These are phyloP conservation scores for Blakeslea trispora DNA, from an alignment of 371 early-diverging fungal genomes.

Conservation along the genomic window DNA sequence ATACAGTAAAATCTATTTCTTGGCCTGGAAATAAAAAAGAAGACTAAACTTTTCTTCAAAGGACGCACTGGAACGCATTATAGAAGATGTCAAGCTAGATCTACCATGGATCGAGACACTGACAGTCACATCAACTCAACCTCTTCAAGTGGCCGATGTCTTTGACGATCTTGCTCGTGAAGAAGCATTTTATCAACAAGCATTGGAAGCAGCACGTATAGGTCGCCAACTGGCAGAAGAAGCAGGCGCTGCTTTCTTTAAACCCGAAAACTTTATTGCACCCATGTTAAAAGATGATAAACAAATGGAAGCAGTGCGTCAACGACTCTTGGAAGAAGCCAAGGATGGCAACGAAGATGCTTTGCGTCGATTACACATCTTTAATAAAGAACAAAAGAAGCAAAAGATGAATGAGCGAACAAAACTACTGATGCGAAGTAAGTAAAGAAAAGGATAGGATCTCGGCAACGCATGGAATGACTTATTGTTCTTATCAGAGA, in stretches of 20 bases:
- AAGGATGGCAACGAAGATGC: constrained; percentile 32
- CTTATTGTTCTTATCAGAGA: too few relatives aligned
- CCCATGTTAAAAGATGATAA: constrained; percentile 97
- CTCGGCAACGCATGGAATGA: too few relatives aligned
- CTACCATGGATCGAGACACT: constrained; percentile 86
- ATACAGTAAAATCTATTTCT: constrained; percentile 58
- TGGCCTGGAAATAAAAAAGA: too few relatives aligned
- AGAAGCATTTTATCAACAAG: constrained; percentile 89
- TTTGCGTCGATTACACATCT: constrained; percentile 24
- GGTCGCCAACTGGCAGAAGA: constrained; percentile 62
- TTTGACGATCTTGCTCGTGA: constrained; percentile 91
- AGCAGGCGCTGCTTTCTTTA: constrained; percentile 73
- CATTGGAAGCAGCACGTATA: constrained; percentile 74
- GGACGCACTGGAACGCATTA: constrained; percentile 60
- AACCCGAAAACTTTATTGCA: constrained; percentile 95
- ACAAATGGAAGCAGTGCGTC: constrained; percentile 80
- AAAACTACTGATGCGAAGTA: constrained; percentile 28
- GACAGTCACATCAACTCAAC: constrained; percentile 67
- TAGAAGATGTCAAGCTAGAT: constrained; percentile 66
- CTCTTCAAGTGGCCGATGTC: constrained; percentile 64
- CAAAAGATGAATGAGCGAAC: constrained; percentile 20
- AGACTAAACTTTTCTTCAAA: constrained; percentile 17
- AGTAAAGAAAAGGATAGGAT: too few relatives aligned
- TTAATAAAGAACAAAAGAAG: constrained; percentile 29
- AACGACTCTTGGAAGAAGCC: constrained; percentile 23